These are phyloP conservation scores for Alnus rubra DNA, from an alignment of 306 rosid species.

Conservation along the genomic window DNA sequence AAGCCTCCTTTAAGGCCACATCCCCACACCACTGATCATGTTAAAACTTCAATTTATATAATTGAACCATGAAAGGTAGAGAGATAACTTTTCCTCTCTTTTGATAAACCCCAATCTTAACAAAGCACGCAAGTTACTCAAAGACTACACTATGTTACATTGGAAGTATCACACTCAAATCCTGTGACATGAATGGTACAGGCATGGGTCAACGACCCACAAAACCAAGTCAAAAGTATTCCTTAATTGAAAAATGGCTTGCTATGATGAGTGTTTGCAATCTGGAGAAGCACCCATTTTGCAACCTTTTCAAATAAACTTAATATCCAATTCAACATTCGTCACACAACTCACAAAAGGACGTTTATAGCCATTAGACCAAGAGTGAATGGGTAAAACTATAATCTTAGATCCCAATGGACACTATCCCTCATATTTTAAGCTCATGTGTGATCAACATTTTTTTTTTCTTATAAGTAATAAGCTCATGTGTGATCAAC, in stretches of 20 bases:
- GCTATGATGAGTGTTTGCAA: background rate
- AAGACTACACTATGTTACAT: too few species aligned
- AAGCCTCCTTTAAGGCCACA: too few species aligned
- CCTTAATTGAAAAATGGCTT: background rate
- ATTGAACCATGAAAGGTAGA: too few species aligned
- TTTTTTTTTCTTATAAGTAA: too few species aligned
- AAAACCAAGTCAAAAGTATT: slow-evolving; percentile 3
- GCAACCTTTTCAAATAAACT: background rate
- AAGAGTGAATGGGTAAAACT: background rate
- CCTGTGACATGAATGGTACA: background rate
- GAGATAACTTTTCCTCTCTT: too few species aligned
- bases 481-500: background rate
- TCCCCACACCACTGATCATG: too few species aligned
- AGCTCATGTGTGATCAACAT: background rate
- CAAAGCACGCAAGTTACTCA: too few species aligned
- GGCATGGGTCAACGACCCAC: background rate
- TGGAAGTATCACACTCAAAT: background rate
- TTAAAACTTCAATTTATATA: too few species aligned
- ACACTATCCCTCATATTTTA: background rate
- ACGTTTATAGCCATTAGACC: background rate
- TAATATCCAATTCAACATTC: background rate
- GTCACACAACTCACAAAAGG: background rate
- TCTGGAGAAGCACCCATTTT: background rate
- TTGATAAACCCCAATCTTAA: too few species aligned
- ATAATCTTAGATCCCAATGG: background rate